These are phyloP conservation scores for Leishmania turanica DNA, from an alignment of 208 protist genomes.

Conservation along the genomic window DNA sequence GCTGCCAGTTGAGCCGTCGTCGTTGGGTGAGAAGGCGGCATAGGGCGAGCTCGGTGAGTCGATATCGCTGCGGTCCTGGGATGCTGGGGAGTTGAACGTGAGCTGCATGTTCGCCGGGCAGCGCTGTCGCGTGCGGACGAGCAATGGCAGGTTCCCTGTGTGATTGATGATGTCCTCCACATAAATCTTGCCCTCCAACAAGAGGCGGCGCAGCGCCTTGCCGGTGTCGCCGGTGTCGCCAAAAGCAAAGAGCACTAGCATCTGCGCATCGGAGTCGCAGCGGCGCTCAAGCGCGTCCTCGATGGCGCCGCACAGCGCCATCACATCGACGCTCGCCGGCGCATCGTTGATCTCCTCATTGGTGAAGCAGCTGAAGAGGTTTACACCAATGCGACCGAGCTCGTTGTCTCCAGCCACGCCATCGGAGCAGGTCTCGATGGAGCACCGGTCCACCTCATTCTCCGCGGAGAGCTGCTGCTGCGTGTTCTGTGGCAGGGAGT, in stretches of 20 bases:
- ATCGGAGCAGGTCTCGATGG: slow-evolving; percentile 47
- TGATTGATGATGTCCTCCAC: slow-evolving; percentile 49
- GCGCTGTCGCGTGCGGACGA: slow-evolving; percentile 35
- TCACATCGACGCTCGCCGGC: slow-evolving; percentile 28
- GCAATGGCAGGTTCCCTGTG: slow-evolving; percentile 31
- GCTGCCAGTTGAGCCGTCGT: slow-evolving; percentile 18
- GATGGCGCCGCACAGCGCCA: slow-evolving; percentile 37
- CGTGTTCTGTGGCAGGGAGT: slow-evolving; percentile 41
- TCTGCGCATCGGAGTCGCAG: slow-evolving; percentile 41
- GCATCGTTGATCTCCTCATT: slow-evolving; percentile 71
- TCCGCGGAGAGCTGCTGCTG: slow-evolving; percentile 42
- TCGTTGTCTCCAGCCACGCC: slow-evolving; percentile 22
- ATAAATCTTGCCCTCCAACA: slow-evolving; percentile 55
- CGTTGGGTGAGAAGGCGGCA: slow-evolving; percentile 23
- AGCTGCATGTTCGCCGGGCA: slow-evolving; percentile 17
- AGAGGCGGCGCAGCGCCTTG: slow-evolving; percentile 42
- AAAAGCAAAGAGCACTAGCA: slow-evolving; percentile 39
- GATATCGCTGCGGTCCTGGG: background rate
- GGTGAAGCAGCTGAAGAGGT: slow-evolving; percentile 64
- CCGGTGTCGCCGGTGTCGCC: slow-evolving; percentile 32
- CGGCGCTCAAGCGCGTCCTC: slow-evolving; percentile 38
- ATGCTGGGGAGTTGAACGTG: slow-evolving; percentile 5
- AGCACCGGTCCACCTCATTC: slow-evolving; percentile 53
- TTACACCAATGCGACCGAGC: slow-evolving; percentile 62
- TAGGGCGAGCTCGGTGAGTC: slow-evolving; percentile 30